Percentiles rank a stretch among this genome's conserved stretches.
Evolutionary conservation across 148 eudicot species (phyloP).

Genomic region (Amaranthus hypochondriacus): DNA sequence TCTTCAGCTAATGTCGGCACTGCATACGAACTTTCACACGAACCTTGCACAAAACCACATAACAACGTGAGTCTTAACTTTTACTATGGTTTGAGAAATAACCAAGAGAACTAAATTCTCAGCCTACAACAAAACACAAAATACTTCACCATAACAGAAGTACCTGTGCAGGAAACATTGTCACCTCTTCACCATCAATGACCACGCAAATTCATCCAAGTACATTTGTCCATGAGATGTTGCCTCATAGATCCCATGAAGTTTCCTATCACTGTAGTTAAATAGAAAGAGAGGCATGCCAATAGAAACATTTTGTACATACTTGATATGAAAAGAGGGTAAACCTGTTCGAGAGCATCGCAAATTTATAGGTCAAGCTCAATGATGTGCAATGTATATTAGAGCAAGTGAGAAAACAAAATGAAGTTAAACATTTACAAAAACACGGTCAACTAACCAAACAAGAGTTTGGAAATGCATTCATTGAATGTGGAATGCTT

Average conservation of each 20-base stretch:
- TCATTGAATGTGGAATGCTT: conserved; percentile 49
- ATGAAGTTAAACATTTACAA: background rate
- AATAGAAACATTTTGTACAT: conserved; percentile 49
- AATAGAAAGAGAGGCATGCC: conserved; percentile 64
- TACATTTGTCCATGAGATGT: conserved; percentile 43
- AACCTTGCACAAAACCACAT: conserved; percentile 40
- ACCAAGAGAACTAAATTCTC: background rate
- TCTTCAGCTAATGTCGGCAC: conserved; percentile 51
- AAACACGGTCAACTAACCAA: conserved; percentile 38
- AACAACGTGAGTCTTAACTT: conserved; percentile 4
- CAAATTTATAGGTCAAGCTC: background rate
- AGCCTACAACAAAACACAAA: background rate
- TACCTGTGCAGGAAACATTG: conserved; percentile 77
- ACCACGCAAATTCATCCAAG: conserved; percentile 57
- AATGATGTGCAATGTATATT: background rate
- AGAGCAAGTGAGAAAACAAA: background rate
- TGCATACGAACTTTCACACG: conserved; percentile 33
- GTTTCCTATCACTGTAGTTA: conserved; percentile 62
- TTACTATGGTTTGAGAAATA: background rate
- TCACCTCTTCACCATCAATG: conserved; percentile 31
- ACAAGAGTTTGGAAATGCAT: conserved; percentile 41
- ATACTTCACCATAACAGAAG: background rate
- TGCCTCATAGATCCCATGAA: conserved; percentile 77
- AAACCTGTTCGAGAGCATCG: conserved; percentile 43
- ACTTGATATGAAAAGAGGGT: conserved; percentile 46